Conservation (phyloP, 179 eudicot species). For the Drosera spatulata region DNA sequence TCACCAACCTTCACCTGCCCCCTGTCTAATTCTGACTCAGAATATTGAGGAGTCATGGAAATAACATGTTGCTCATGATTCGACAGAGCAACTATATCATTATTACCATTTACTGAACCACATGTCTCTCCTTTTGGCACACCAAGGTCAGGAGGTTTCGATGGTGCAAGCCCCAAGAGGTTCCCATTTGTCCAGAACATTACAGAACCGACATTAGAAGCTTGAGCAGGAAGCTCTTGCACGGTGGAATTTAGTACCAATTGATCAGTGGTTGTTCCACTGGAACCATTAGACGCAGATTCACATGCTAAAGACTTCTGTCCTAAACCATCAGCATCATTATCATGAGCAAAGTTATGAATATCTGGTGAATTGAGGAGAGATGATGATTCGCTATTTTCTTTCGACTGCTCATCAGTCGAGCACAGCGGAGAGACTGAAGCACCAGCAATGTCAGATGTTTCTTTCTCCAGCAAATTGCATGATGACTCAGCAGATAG, state of each 20-base stretch:
- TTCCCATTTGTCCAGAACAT: slow-evolving; percentile 82
- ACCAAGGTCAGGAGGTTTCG: slow-evolving; percentile 73
- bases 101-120: slow-evolving; percentile 10
- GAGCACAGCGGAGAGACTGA: slow-evolving; percentile 4
- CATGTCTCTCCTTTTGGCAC: slow-evolving; percentile 15
- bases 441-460: slow-evolving; percentile 7
- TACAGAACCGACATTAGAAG: slow-evolving; percentile 27
- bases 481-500: slow-evolving; percentile 8
- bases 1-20: slow-evolving; percentile 12
- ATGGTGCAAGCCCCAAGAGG: slow-evolving; percentile 74
- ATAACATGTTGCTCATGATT: slow-evolving; percentile 17
- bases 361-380: slow-evolving; percentile 5
- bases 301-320: slow-evolving; percentile 19
- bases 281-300: slow-evolving; percentile 8
- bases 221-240: slow-evolving; percentile 15
- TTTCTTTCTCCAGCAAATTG: slow-evolving; percentile 1
- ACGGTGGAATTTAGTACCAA: background rate
- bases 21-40: slow-evolving; percentile 17
- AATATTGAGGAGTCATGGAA: slow-evolving; percentile 23
- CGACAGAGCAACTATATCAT: slow-evolving; percentile 15
- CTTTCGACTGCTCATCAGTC: slow-evolving; percentile 16
- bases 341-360: slow-evolving; percentile 12
- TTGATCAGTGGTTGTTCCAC: slow-evolving; percentile 1
- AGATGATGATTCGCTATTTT: slow-evolving; percentile 15
- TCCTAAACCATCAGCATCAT: slow-evolving; percentile 10